Base-by-base conservation (phyloP, 306 rosid genomes). In the Mimosa bimucronata region DNA sequence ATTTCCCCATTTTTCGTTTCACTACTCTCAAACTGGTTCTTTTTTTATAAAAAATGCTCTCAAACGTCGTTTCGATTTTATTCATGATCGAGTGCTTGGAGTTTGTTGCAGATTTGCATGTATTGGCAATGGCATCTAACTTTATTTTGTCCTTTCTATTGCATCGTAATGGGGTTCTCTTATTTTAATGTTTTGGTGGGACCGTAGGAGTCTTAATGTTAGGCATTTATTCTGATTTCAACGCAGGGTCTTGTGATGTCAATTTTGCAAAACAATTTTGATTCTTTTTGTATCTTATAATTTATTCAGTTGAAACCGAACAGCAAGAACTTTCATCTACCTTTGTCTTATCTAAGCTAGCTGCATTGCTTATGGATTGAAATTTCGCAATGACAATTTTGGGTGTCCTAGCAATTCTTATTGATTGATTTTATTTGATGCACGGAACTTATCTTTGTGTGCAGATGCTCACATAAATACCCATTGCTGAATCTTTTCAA, bases 291-390 rank as follows among this genome's bases (percentile, higher is more conserved):
- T 6, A 6, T 21, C 46, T 13, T 42, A 26, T 71, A 46, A 7
- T 46, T 45, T 28, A 71, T 70, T 60, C 25, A 38, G 25, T 38
- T 71, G 42, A 15, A 45, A 71, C 26, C 16, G 2, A 46, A 45
- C 4, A 8, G 14, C 7, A 8, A 26, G 61, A 37, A 58, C 61
- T 71, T 71, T 37, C 14, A 46, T 46, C 42, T 71, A 42, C 14
- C 21, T 3, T 19, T 46, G 15, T 28, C 34, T 8, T 3, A 45
- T 46, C 29, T 71, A 15, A 71, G 61, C 60, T 45, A 46, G 61
- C 61, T 45, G 46, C 76, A 71, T 71, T 71, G 76, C 61, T 71
- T 26, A 16, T 28, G 57, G 60, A 71, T 46, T 71, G 76, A 71
- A 46, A 25, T n/a, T n/a, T n/a, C n/a, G n/a, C n/a, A n/a, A n/a